phyloP scores from a whole-genome alignment of 345 rosid species.

The Citrus hindsii region DNA sequence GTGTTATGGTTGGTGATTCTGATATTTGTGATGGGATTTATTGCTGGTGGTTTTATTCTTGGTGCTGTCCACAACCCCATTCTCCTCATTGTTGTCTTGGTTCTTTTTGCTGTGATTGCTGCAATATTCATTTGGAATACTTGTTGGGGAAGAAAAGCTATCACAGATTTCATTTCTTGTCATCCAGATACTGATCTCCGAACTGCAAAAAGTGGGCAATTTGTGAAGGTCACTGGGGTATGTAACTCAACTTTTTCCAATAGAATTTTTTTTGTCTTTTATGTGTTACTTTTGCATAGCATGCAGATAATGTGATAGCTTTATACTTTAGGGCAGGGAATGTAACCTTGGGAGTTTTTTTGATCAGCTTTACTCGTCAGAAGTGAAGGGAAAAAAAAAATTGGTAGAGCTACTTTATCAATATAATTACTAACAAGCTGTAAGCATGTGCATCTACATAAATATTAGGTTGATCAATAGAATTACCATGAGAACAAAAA shows the following conservation, averaged over 20 bases:
- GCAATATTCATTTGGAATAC: conserved; percentile 81
- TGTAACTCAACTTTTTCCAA: conserved; percentile 13
- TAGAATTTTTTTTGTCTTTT: not conserved
- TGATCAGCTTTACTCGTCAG: not conserved
- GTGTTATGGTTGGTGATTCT: conserved; percentile 67
- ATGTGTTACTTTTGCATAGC: not conserved
- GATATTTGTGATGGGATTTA: conserved; percentile 74
- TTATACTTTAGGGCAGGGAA: not conserved
- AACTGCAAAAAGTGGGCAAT: conserved; percentile 92
- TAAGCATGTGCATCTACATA: not conserved
- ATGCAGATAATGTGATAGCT: not conserved
- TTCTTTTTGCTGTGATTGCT: conserved; percentile 58
- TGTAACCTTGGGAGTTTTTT: not conserved
- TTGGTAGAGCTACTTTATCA: not conserved
- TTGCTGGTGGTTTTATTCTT: conserved; percentile 82
- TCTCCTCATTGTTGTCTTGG: conserved; percentile 67
- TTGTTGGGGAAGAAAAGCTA: conserved; percentile 71
- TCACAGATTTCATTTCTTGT: conserved; percentile 57
- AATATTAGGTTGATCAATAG: not conserved
- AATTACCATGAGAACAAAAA: not conserved
- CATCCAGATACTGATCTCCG: conserved; percentile 93
- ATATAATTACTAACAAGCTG: not conserved
- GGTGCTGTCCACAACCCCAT: conserved; percentile 87
- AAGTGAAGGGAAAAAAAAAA: not conserved
- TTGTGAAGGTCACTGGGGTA: conserved; percentile 98